A percentile compares a stretch with the other conserved stretches of the same genome.
Evolutionary conservation across 805 yeast genomes (phyloP).

Genomic region (Lachancea kluyveri): DNA sequence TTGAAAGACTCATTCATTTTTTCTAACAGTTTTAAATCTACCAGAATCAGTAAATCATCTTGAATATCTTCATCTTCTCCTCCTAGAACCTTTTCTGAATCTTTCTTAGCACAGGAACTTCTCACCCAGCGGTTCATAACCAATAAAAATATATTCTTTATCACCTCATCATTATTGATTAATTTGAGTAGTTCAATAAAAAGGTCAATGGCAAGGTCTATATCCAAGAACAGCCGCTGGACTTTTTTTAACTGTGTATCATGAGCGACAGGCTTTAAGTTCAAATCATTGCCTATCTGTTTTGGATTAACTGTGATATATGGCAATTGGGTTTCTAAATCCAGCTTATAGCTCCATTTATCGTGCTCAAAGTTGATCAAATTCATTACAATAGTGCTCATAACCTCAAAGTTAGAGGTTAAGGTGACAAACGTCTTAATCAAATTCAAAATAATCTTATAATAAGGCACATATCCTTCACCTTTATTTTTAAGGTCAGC

Average conservation of each 20-base stretch:
- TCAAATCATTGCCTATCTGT: slow-evolving; percentile 2
- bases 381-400: slow-evolving; percentile 27
- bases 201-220: slow-evolving; percentile 40
- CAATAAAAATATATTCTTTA: slow-evolving; percentile 42
- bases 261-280: slow-evolving; percentile 3
- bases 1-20: slow-evolving; percentile 51
- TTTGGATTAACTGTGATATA: slow-evolving; percentile 18
- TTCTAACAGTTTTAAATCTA: slow-evolving; percentile 63
- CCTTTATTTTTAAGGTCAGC: slow-evolving; percentile 11
- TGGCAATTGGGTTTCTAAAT: slow-evolving; percentile 33
- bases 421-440: slow-evolving; percentile 30
- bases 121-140: slow-evolving; percentile 59
- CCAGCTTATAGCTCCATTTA: slow-evolving; percentile 32
- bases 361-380: slow-evolving; percentile 30
- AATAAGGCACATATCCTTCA: slow-evolving; percentile 22
- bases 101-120: slow-evolving; percentile 2
- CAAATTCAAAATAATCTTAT: slow-evolving; percentile 28
- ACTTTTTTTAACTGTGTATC: slow-evolving; percentile 8
- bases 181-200: slow-evolving; percentile 41
- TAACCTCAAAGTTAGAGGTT: slow-evolving; percentile 22
- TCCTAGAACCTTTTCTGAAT: background rate
- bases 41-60: slow-evolving; percentile 48
- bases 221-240: slow-evolving; percentile 35
- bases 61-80: slow-evolving; percentile 26
- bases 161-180: slow-evolving; percentile 39